Evolutionary conservation across 345 rosid species (phyloP).

Genomic region (Raphanus sativus): DNA sequence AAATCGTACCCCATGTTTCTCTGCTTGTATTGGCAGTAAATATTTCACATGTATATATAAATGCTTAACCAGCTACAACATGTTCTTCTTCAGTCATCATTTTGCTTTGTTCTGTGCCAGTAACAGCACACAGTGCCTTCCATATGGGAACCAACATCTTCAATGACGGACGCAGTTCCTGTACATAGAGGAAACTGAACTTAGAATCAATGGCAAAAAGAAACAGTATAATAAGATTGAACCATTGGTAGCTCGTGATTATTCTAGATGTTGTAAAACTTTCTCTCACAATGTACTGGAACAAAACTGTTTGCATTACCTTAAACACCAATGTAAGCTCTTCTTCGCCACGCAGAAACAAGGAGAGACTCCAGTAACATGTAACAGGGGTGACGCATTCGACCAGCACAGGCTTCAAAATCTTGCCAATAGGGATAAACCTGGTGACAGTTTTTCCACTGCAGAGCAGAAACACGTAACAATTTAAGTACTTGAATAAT

Average conservation of each 20-base stretch:
- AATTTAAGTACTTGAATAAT: not conserved
- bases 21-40: not conserved
- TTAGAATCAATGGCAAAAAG: not conserved
- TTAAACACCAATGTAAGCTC: conserved; percentile 65
- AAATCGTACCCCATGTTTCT: not conserved
- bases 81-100: conserved; percentile 26
- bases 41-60: not conserved
- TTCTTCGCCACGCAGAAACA: conserved; percentile 61
- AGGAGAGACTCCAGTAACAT: conserved; percentile 85
- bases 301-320: conserved; percentile 46
- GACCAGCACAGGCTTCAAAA: conserved; percentile 75
- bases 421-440: conserved; percentile 70
- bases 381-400: conserved; percentile 78
- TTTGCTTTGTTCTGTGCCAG: conserved; percentile 34
- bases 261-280: not conserved
- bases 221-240: no score
- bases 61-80: conserved; percentile 1
- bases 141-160: conserved; percentile 80
- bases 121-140: conserved; percentile 70
- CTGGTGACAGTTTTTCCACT: conserved; percentile 63
- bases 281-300: conserved; percentile 6
- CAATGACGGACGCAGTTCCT: conserved; percentile 72
- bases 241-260: not conserved
- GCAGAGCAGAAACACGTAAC: conserved; percentile 20
- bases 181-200: conserved; percentile 2